phyloP scores from a whole-genome alignment of 164 flowering plant species.

The Vitis rotundifolia region DNA sequence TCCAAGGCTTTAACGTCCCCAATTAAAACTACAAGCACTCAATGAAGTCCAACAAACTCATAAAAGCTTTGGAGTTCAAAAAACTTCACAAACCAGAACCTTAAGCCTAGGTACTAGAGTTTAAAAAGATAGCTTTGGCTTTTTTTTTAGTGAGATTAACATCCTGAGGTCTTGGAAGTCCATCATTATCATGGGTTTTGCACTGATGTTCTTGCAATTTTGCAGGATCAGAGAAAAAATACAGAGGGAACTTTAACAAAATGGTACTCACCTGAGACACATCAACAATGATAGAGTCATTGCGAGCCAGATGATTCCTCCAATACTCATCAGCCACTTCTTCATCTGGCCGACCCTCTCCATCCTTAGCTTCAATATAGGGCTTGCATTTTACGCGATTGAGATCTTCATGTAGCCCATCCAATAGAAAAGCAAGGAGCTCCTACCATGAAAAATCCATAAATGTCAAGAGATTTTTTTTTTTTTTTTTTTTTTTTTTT shows the following conservation, averaged over 20 bases:
- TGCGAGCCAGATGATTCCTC: conserved; percentile 83
- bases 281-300: conserved; percentile 90
- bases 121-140: not conserved
- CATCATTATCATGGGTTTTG: not conserved
- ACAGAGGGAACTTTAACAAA: not conserved
- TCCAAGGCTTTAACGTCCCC: not conserved
- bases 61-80: not conserved
- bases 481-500: no score
- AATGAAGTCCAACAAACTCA: not conserved
- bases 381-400: conserved; percentile 90
- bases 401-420: conserved; percentile 95
- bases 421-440: conserved; percentile 87
- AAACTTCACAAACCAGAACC: not conserved
- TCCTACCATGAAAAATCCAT: conserved; percentile 45
- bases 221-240: not conserved
- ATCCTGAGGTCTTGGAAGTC: not conserved
- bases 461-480: not conserved
- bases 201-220: not conserved
- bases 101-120: not conserved
- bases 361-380: conserved; percentile 83
- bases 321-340: conserved; percentile 91
- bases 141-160: not conserved
- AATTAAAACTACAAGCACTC: not conserved
- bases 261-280: conserved; percentile 70
- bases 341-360: conserved; percentile 67